Evolutionary conservation across 2,329 filamentous ascomycete genomes (phyloP), one percentile per base, ranked within the genome.

Genomic region (Fonsecaea pugnacius): DNA sequence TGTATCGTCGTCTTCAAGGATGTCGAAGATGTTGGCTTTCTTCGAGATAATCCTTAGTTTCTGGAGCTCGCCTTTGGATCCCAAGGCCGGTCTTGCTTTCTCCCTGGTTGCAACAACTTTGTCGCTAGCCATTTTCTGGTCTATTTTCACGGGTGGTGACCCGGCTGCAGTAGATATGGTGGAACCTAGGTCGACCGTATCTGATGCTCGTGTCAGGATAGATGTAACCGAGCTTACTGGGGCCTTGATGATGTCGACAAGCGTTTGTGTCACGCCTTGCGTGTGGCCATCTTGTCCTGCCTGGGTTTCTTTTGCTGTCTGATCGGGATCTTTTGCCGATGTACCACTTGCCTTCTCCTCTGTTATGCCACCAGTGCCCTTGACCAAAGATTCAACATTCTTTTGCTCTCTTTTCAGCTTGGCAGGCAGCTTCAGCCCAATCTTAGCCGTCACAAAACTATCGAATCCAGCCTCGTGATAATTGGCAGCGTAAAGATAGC

Each of bases 401-500:
- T 67, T 66, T 74, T 75, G n/a, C n/a, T 69, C 66, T 62, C 66
- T 53, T 54, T 64, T 64, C 50, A 71, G 55, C 58, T 70, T 73
- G 32, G 81, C 77, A 8, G 84, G 81, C 3, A 88, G 76, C 60
- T 82, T 81, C 58, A 88, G 78, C 68, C 86, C 83, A 30, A 87
- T 78, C 61, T 83, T 82, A 2, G 85, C 86, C 0, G 86, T 87
- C 24, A 88, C 76, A 65, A 85, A 80, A 73, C 85, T 87, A 72
- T 89, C 86, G 67, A 84, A 89, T 7, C 86, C 86, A 16, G 86
- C 86, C 75, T 89, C 86, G 63, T 89, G 86, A 63, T 81, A 27
- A 72, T 67, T 65, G 70, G 73, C 27, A 75, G 70, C 33, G 74
- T 74, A 32, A 67, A 68, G 54, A 76, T 71, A 21, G 73, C 77